A percentile compares a stretch with the other conserved stretches of the same genome.
These are phyloP conservation scores for Globisporangium uncinulatum DNA, from an alignment of 352 stramenopile genomes.

Conservation along the genomic window DNA sequence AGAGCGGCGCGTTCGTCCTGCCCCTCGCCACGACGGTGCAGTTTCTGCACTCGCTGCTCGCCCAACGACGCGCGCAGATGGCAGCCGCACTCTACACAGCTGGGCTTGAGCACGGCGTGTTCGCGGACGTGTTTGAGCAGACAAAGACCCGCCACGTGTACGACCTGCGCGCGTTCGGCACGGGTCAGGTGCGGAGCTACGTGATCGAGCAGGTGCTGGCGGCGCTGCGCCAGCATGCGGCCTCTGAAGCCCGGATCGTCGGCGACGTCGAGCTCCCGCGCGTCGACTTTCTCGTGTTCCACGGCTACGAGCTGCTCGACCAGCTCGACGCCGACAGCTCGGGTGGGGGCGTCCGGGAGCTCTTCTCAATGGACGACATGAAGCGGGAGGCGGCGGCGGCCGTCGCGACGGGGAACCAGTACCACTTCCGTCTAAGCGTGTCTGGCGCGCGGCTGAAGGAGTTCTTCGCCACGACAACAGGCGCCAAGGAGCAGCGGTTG, in stretches of 20 bases:
- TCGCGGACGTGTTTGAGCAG: slow-evolving; percentile 49
- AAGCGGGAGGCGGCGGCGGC: slow-evolving; percentile 32
- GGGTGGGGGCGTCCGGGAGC: slow-evolving; percentile 32
- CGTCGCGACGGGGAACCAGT: slow-evolving; percentile 22
- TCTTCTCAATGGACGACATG: slow-evolving; percentile 87
- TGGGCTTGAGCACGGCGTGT: slow-evolving; percentile 40
- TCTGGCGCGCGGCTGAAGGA: slow-evolving; percentile 36
- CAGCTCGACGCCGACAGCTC: slow-evolving; percentile 67
- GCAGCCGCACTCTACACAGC: slow-evolving; percentile 58
- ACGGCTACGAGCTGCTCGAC: slow-evolving; percentile 76
- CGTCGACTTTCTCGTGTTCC: slow-evolving; percentile 66
- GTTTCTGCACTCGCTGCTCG: slow-evolving; percentile 67
- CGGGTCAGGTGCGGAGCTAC: slow-evolving; percentile 56
- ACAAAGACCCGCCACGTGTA: slow-evolving; percentile 41
- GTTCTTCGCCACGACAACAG: slow-evolving; percentile 51
- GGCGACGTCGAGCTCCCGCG: slow-evolving; percentile 35
- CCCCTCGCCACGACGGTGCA: slow-evolving; percentile 46
- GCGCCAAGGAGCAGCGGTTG: slow-evolving; percentile 26
- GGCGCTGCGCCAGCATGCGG: slow-evolving; percentile 36
- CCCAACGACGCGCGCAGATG: slow-evolving; percentile 59
- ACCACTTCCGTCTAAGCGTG: slow-evolving; percentile 55
- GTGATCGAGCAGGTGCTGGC: slow-evolving; percentile 53
- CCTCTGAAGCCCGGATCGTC: slow-evolving; percentile 22
- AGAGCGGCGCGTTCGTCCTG: slow-evolving; percentile 56
- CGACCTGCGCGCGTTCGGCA: slow-evolving; percentile 56